phyloP scores from a whole-genome alignment of 306 rosid species.

The Biancaea sappan region DNA sequence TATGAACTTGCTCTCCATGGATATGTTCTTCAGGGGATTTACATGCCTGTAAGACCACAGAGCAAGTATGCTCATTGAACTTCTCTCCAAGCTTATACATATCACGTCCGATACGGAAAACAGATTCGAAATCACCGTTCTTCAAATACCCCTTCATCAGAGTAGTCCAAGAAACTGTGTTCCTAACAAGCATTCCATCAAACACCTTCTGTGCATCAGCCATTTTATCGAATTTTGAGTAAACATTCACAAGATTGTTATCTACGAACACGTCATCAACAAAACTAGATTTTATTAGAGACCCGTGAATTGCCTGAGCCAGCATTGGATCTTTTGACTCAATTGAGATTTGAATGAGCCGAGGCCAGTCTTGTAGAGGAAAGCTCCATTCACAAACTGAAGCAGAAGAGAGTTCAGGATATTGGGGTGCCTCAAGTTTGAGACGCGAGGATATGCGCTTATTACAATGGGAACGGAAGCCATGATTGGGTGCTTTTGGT shows the following conservation, averaged over 20 bases:
- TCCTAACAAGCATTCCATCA: constrained; percentile 53
- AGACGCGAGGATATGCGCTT: neutral
- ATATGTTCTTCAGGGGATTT: constrained; percentile 20
- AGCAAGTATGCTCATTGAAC: constrained; percentile 62
- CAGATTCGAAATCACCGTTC: constrained; percentile 37
- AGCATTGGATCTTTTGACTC: constrained; percentile 41
- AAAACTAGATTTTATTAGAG: constrained; percentile 42
- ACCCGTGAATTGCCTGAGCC: constrained; percentile 54
- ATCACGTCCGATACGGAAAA: constrained; percentile 41
- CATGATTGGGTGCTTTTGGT: constrained; percentile 24
- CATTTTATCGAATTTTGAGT: constrained; percentile 42
- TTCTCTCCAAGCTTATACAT: constrained; percentile 42
- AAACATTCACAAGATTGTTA: constrained; percentile 49
- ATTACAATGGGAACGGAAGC: neutral
- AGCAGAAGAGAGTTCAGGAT: neutral
- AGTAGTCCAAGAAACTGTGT: constrained; percentile 58
- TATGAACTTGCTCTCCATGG: constrained; percentile 50
- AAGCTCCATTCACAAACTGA: constrained; percentile 13
- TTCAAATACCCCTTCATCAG: constrained; percentile 54
- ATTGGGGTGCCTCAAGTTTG: constrained; percentile 24
- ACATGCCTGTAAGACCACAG: constrained; percentile 52
- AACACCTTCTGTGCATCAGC: constrained; percentile 49
- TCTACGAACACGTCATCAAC: constrained; percentile 43
- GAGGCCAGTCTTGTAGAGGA: constrained; percentile 47
- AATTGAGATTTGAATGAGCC: constrained; percentile 46